Evolutionary conservation across 371 early-diverging fungal genomes (phyloP).

Genomic region (Sporodiniella umbellata): DNA sequence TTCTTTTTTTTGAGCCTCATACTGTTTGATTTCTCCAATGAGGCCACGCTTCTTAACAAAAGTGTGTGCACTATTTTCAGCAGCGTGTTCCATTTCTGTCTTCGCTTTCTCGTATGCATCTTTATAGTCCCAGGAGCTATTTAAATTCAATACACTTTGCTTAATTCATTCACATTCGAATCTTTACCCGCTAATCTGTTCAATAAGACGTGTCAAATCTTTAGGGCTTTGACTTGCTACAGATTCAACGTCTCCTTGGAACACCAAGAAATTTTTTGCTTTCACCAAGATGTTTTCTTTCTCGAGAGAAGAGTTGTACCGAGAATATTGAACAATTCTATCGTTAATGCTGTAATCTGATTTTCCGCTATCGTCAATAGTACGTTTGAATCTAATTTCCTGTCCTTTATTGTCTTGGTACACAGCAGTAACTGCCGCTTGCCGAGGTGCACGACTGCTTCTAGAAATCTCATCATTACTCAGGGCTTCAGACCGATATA

Average conservation of each 20-base stretch:
- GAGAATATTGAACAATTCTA: constrained; percentile 59
- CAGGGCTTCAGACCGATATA: constrained; percentile 73
- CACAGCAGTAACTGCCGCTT: constrained; percentile 77
- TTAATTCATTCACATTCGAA: no score
- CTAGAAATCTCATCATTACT: constrained; percentile 17
- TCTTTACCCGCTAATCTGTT: constrained; percentile 90
- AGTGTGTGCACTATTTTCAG: constrained; percentile 83
- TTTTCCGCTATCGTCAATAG: constrained; percentile 68
- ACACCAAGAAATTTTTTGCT: constrained; percentile 97
- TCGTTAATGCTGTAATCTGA: constrained; percentile 91
- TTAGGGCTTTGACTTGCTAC: constrained; percentile 95
- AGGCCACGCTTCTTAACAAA: constrained; percentile 89
- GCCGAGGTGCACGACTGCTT: constrained; percentile 40
- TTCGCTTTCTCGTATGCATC: constrained; percentile 87
- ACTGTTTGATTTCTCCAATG: constrained; percentile 86
- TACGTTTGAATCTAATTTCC: constrained; percentile 63
- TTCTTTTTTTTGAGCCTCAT: constrained; percentile 88
- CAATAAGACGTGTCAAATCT: constrained; percentile 92
- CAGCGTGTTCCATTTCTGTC: constrained; percentile 76
- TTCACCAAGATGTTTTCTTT: constrained; percentile 90
- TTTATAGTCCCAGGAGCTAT: constrained; percentile 83
- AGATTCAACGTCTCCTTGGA: constrained; percentile 98
- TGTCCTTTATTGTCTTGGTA: constrained; percentile 62
- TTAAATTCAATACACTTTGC: not conserved
- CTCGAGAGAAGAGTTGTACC: constrained; percentile 81